Conservation (phyloP, 306 rosid genomes). For the Malus sieversii region DNA sequence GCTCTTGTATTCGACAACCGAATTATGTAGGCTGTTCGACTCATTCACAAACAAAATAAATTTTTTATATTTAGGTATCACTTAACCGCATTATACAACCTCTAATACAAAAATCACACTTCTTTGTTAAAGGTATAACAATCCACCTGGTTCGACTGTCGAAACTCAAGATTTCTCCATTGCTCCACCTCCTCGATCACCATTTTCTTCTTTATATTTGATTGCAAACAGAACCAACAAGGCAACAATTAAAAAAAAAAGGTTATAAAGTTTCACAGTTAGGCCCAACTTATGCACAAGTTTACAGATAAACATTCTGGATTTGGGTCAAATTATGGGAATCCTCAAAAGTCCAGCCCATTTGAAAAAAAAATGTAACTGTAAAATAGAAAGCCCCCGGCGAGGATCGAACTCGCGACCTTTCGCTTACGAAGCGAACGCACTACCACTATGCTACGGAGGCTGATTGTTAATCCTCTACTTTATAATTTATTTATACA, state of each 20-base stretch:
- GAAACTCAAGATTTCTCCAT: background rate
- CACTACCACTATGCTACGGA: constrained; percentile 99
- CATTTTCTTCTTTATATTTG: too few relatives aligned
- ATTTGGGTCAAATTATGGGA: background rate
- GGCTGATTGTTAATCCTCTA: constrained; percentile 13
- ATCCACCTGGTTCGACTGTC: too few relatives aligned
- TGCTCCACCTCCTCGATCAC: background rate
- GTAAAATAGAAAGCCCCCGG: constrained; percentile 49
- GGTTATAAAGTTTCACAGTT: background rate
- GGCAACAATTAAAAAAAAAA: background rate
- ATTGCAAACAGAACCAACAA: background rate
- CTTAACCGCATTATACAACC: too few relatives aligned
- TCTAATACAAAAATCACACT: too few relatives aligned
- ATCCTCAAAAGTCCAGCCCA: background rate
- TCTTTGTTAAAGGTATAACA: too few relatives aligned
- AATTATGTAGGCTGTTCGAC: rapidly evolving
- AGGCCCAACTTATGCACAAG: background rate
- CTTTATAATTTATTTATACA: rapidly evolving
- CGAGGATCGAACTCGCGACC: constrained; percentile 99
- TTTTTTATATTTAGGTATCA: too few relatives aligned
- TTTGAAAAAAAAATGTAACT: too few relatives aligned
- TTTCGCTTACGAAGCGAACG: constrained; percentile 99
- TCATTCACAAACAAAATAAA: too few relatives aligned
- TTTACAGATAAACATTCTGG: background rate
- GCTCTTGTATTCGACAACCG: too few relatives aligned